phyloP scores from a whole-genome alignment of 345 rosid species.

The Capsella bursapastoris region DNA sequence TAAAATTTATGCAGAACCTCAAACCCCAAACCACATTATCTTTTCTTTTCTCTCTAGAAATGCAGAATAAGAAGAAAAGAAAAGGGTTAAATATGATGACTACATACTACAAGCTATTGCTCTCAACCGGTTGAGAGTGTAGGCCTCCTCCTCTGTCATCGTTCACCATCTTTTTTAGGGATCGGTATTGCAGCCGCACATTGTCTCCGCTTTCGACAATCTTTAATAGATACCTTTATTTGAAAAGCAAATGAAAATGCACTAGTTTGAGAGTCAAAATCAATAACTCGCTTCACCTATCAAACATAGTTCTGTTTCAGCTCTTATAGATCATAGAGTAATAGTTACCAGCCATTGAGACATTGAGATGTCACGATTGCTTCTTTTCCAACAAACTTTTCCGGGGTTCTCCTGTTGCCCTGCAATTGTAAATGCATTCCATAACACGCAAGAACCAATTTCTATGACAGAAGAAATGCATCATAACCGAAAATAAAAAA shows the following conservation, averaged over 20 bases:
- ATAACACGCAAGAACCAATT: slow-evolving; percentile 15
- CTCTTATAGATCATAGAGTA: slow-evolving; percentile 9
- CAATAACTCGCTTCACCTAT: slow-evolving; percentile 22
- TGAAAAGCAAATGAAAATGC: not conserved
- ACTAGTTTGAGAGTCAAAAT: slow-evolving; percentile 8
- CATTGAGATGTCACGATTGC: slow-evolving; percentile 95
- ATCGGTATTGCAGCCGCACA: slow-evolving; percentile 91
- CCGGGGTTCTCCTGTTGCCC: slow-evolving; percentile 97
- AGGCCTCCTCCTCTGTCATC: slow-evolving; percentile 56
- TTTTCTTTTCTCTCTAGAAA: slow-evolving; percentile 37
- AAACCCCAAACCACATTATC: slow-evolving; percentile 33
- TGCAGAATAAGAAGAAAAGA: slow-evolving; percentile 20
- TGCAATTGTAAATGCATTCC: slow-evolving; percentile 46
- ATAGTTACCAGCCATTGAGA: slow-evolving; percentile 90
- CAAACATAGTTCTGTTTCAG: slow-evolving; percentile 26
- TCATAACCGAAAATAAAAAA: not conserved
- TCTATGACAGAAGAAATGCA: not conserved
- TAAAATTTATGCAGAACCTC: slow-evolving; percentile 28
- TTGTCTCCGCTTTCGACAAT: slow-evolving; percentile 82
- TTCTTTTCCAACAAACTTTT: slow-evolving; percentile 96
- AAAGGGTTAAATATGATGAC: slow-evolving; percentile 22
- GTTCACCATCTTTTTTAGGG: slow-evolving; percentile 65
- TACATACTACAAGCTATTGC: slow-evolving; percentile 53
- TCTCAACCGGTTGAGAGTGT: slow-evolving; percentile 57
- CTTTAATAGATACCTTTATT: slow-evolving; percentile 80